phyloP scores from a whole-genome alignment of 225 moss, liverwort and hornwort species.

The Thuidium tamariscinum region DNA sequence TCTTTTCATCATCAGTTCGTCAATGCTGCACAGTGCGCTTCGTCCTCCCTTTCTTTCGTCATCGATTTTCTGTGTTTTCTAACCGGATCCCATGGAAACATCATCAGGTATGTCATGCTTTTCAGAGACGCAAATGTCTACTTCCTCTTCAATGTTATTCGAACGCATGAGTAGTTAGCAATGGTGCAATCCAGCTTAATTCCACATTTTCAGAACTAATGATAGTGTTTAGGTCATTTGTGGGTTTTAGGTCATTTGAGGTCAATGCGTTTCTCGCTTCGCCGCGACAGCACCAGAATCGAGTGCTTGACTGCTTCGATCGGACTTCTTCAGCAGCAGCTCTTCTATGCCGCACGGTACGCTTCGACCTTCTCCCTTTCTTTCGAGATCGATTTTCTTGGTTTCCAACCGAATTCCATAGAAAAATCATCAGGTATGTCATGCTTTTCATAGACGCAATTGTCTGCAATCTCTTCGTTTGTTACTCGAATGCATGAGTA shows the following conservation, averaged over 20 bases:
- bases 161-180: neutral
- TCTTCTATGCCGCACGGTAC: neutral
- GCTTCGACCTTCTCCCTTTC: neutral
- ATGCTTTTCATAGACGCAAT: neutral
- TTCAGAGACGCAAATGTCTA: neutral
- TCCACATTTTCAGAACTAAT: neutral
- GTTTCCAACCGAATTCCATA: neutral
- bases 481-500: neutral
- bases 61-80: neutral
- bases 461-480: neutral
- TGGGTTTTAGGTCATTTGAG: neutral
- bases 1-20: neutral
- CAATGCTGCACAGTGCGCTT: neutral
- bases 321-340: neutral
- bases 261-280: neutral
- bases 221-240: neutral
- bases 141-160: neutral
- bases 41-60: neutral
- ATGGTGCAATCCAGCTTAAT: neutral
- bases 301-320: neutral
- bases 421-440: neutral
- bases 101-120: neutral
- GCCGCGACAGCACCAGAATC: neutral
- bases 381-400: neutral
- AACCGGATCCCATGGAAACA: neutral